Percentiles rank a stretch among this genome's conserved stretches.
These are phyloP conservation scores for Mycena crocata DNA, from an alignment of 768 basidiomycete genomes.

Conservation along the genomic window DNA sequence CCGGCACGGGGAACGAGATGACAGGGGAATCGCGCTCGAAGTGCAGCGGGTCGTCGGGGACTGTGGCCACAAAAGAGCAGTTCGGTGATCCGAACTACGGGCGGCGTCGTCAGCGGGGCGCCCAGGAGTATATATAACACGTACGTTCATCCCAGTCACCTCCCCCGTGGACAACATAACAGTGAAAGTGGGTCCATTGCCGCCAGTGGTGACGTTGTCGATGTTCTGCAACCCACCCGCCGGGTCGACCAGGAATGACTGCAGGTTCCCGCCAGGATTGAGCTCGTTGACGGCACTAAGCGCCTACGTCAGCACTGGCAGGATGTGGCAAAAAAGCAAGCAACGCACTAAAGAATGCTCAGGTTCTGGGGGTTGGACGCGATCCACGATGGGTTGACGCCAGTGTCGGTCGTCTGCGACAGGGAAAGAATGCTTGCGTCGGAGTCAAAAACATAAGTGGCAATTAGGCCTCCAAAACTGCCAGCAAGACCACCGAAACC, in stretches of 20 bases:
- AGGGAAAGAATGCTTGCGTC: conserved; percentile 59
- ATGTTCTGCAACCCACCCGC: conserved; percentile 54
- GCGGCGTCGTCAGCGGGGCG: not conserved
- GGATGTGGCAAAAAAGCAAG: not conserved
- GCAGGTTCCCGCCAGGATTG: conserved; percentile 53
- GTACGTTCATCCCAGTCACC: conserved; percentile 67
- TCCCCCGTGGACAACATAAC: conserved; percentile 63
- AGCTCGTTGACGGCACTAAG: conserved; percentile 67
- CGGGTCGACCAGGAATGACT: conserved; percentile 62
- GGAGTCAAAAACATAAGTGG: conserved; percentile 63
- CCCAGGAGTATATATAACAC: conserved; percentile 28
- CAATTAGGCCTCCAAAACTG: conserved; percentile 58
- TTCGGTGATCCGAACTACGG: conserved; percentile 52
- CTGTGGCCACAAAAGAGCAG: conserved; percentile 48
- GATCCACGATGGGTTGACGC: conserved; percentile 70
- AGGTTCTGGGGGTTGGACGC: conserved; percentile 62
- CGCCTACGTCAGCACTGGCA: not conserved
- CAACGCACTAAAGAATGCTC: conserved; percentile 68
- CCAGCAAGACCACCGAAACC: conserved; percentile 61
- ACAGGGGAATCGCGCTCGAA: conserved; percentile 50
- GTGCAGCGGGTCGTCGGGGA: conserved; percentile 51
- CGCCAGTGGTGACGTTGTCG: conserved; percentile 60
- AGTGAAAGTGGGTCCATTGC: conserved; percentile 62
- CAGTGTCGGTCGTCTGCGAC: conserved; percentile 57
- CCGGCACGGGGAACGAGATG: conserved; percentile 62